phyloP scores from a whole-genome alignment of 2,329 filamentous ascomycete species.

The Pyricularia sp. region DNA sequence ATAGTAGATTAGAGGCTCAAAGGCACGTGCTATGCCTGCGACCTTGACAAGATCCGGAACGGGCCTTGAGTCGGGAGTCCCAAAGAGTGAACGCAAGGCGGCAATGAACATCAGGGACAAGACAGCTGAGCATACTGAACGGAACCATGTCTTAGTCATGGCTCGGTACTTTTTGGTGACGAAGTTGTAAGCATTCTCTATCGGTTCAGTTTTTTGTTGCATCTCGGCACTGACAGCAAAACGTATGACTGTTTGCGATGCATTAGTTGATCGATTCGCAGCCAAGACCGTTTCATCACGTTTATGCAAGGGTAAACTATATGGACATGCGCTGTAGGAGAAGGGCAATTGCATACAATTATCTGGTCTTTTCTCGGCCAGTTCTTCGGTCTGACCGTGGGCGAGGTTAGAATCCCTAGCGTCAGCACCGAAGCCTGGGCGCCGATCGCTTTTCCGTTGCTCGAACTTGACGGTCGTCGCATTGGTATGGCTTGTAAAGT shows the following conservation, averaged over 20 bases:
- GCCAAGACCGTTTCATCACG: no score
- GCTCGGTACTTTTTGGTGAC: constrained; percentile 45
- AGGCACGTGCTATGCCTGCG: constrained; percentile 75
- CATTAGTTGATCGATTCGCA: background rate
- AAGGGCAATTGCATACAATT: constrained; percentile 31
- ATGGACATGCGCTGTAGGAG: constrained; percentile 10
- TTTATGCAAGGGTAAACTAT: background rate
- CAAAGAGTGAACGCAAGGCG: constrained; percentile 51
- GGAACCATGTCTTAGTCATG: constrained; percentile 57
- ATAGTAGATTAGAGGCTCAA: constrained; percentile 90
- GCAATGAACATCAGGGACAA: constrained; percentile 51
- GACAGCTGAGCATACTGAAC: constrained; percentile 48
- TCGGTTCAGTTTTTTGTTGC: constrained; percentile 72
- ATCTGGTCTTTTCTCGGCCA: constrained; percentile 15
- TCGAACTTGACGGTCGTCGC: constrained; percentile 24
- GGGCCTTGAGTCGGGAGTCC: constrained; percentile 52
- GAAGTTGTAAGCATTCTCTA: constrained; percentile 58
- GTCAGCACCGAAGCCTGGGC: constrained; percentile 6
- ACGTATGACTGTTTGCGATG: constrained; percentile 53
- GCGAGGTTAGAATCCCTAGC: constrained; percentile 4
- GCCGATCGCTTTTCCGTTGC: constrained; percentile 9
- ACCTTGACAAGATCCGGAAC: constrained; percentile 84
- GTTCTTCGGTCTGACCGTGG: background rate
- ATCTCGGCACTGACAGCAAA: constrained; percentile 81
- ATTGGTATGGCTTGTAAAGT: constrained; percentile 15